Evolutionary conservation across 2,329 filamentous ascomycete genomes (phyloP), one percentile per base, ranked within the genome.

Genomic region (Fusarium albidum): DNA sequence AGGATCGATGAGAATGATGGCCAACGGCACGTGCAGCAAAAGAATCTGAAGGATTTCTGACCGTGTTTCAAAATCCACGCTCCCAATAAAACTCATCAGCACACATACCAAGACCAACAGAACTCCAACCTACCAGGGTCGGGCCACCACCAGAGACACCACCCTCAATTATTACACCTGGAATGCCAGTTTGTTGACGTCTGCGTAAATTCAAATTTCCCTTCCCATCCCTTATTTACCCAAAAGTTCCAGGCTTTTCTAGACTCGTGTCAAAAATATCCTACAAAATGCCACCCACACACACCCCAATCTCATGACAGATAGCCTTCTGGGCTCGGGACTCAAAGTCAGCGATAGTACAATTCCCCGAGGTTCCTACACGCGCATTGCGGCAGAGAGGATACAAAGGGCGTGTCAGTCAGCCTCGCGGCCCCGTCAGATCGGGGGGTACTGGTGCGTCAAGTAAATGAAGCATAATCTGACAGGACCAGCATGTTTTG

Each of bases 141-240:
- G 21, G 21, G n/a, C n/a, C n/a, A n/a, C n/a, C n/a, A n/a, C n/a
- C n/a, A n/a, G n/a, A n/a, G n/a, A n/a, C n/a, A n/a, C n/a, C n/a
- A n/a, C n/a, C n/a, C n/a, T n/a, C n/a, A n/a, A n/a, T n/a, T n/a
- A n/a, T n/a, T n/a, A n/a, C n/a, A n/a, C n/a, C n/a, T n/a, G 42
- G 33, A 32, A 32, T 61, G 21, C 51, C 44, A 33, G 55, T 9
- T 41, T 60, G 57, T 43, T 61, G 45, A 60, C 43, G 53, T 48
- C 35, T 61, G 38, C 44, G 40, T 57, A 40, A 43, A 43, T 51
- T 31, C 37, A 42, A 29, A 40, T 39, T 9, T 44, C 43, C 37
- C 28, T 37, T 25, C 32, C 17, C 13, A 33, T n/a, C n/a, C n/a
- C n/a, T n/a, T n/a, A n/a, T 37, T 28, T 26, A 43, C 35, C 31